Evolutionary conservation across 305 asterid genomes (phyloP), one percentile per base, ranked within the genome.

Genomic region (Nicotiana rustica): DNA sequence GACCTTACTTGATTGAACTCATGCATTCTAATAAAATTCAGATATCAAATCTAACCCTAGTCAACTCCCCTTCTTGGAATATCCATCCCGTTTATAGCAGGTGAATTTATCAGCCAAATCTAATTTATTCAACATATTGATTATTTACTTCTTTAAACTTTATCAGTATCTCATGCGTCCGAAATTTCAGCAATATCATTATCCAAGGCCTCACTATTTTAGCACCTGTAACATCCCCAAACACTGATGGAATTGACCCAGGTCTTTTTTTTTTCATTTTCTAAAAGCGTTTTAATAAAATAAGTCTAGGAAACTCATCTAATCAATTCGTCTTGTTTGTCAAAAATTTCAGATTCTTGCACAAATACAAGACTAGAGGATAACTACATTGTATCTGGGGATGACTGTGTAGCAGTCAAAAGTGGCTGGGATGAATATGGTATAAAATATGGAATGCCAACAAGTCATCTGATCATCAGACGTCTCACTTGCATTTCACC

Each of bases 371-470:
- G 96, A 86, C 91, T 95, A 38, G 93, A 92, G 91, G 97, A 94
- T 88, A 81, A 10, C 71, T 95, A 94, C 85, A 92, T 95, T 2
- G 91, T 93, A 80, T 95, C 99, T 1, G 99, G 98, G 21, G 98
- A 94, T 35, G 97, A 94, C 60, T 94, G 99, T 75, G 81, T 95
- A 36, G 98, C 99, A 19, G 93, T 95, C 17, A 94, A 94, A 52
- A 95, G 98, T 47, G 99, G 99, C 5, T 95, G 99, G 99, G 99
- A 94, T n/a, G 98, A 95, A 62, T 95, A 93, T 80, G 99, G 98
- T 6, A 94, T 95, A 57, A 87, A 75, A 55, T 95, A 91, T 52
- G 96, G 92, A 12, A 95, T 90, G 98, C 97, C 98, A 13, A 95
- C 97, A 0, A 90, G 88, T 33, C 96, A 95, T 2, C 87, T 95